Base-by-base conservation (phyloP, 2,329 filamentous ascomycete species). In the Trichoderma aggressivum region DNA sequence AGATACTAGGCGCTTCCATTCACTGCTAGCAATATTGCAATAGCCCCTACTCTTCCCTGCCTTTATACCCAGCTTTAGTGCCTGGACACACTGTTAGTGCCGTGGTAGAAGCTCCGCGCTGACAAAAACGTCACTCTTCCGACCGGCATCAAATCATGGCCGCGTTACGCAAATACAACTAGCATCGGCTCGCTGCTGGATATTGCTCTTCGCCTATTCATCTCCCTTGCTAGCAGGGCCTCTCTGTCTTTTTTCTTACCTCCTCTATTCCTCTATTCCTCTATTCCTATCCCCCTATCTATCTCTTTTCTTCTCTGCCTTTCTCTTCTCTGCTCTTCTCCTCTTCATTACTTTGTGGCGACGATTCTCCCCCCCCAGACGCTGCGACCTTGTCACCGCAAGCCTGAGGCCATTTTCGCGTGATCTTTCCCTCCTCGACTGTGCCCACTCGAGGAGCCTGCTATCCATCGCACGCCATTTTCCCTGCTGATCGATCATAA, bases 151-250 rank as follows among this genome's bases (percentile, higher is more conserved):
- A 53, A 24, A 24, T 43, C 39, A 61, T 61, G 47, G 43, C 58
- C 30, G 56, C 39, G 47, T 53, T 53, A 53, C 47, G 6, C 47
- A 59, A 61, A 26, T 56, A 30, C 32, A 43, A 47, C 12, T 47
- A 70, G 26, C 47, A 58, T 59, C 26, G 56, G 56, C 56, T 59
- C 47, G 56, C 30, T 59, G 56, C 50, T 62, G 24, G 21, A 67
- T 43, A 43, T 47, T 59, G 34, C 64, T 61, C 56, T 65, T 70
- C 30, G 30, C 43, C 68, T 65, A 43, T 65, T 64, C 61, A 64
- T 43, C 43, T 63, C 28, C 36, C 30, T 34, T 53, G 47, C 47
- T 24, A 24, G 53, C 24, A 14, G 12, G 34, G 21, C 43, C 50
- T 39, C 39, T 30, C 30, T 32, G 8, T 14, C 24, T 28, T 12